phyloP scores from a whole-genome alignment of 768 basidiomycete species.

The Hygrocybe punicea region DNA sequence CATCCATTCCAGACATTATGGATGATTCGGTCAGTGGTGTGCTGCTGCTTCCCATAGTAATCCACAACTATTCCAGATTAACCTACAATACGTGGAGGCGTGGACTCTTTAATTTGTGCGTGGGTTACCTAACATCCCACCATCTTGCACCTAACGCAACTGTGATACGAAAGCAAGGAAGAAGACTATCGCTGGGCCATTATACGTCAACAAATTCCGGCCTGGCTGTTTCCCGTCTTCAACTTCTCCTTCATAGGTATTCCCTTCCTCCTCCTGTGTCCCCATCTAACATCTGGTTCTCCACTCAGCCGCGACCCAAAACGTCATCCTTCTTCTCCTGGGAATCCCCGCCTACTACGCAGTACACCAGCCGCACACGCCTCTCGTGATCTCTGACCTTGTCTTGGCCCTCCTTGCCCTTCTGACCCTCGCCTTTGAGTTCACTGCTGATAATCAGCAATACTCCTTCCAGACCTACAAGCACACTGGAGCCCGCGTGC shows the following conservation, averaged over 20 bases:
- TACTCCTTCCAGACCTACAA: conserved; percentile 83
- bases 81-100: conserved; percentile 81
- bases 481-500: conserved; percentile 45
- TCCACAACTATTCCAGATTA: conserved; percentile 40
- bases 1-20: conserved; percentile 4
- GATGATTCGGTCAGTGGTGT: conserved; percentile 3
- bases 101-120: conserved; percentile 73
- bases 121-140: not conserved
- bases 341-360: conserved; percentile 58
- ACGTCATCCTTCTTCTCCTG: conserved; percentile 72
- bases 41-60: not conserved
- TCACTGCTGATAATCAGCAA: conserved; percentile 89
- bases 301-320: conserved; percentile 63
- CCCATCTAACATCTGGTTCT: not conserved
- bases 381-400: conserved; percentile 59
- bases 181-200: conserved; percentile 93
- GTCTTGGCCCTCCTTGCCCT: conserved; percentile 58
- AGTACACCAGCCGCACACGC: conserved; percentile 46
- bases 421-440: conserved; percentile 62
- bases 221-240: conserved; percentile 44
- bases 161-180: conserved; percentile 48
- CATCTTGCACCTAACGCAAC: not conserved
- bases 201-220: conserved; percentile 53
- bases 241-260: conserved; percentile 66
- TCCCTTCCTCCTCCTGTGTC: conserved; percentile 10